These are phyloP conservation scores for Lactuca saligna DNA, from an alignment of 129 eudicot species.

Conservation along the genomic window DNA sequence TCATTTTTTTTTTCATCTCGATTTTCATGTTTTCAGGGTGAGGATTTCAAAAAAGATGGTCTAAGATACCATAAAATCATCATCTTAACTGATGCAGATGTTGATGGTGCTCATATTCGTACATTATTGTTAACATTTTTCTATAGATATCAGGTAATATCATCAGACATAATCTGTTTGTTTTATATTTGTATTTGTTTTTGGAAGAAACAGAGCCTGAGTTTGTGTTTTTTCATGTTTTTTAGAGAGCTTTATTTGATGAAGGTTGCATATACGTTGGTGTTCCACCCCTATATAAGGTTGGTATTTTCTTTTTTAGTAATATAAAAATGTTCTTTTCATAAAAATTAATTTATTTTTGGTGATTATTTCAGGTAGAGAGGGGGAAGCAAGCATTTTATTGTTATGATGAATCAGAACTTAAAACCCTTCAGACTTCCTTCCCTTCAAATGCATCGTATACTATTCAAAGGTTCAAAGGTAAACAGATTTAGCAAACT, in stretches of 20 bases:
- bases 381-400: conserved; percentile 85
- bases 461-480: conserved; percentile 96
- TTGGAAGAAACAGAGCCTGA: no score
- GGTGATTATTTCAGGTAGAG: conserved; percentile 61
- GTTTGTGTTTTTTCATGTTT: not conserved
- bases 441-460: conserved; percentile 90
- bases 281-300: conserved; percentile 97
- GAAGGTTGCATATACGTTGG: conserved; percentile 96
- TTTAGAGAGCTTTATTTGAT: conserved; percentile 92
- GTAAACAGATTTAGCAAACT: conserved; percentile 28
- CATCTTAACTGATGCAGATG: conserved; percentile 96
- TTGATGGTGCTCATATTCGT: conserved; percentile 98
- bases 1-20: not conserved
- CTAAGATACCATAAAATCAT: conserved; percentile 95
- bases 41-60: conserved; percentile 82
- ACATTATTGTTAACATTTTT: conserved; percentile 88
- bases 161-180: conserved; percentile 2
- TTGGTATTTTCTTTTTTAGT: conserved; percentile 16
- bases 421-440: conserved; percentile 53
- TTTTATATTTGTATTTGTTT: not conserved
- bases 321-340: not conserved
- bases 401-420: conserved; percentile 82
- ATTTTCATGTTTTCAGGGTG: conserved; percentile 63
- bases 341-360: conserved; percentile 20
- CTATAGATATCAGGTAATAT: conserved; percentile 87